phyloP scores from a whole-genome alignment of 2,329 filamentous ascomycete genomes.

The Xenoacremonium recifei region DNA sequence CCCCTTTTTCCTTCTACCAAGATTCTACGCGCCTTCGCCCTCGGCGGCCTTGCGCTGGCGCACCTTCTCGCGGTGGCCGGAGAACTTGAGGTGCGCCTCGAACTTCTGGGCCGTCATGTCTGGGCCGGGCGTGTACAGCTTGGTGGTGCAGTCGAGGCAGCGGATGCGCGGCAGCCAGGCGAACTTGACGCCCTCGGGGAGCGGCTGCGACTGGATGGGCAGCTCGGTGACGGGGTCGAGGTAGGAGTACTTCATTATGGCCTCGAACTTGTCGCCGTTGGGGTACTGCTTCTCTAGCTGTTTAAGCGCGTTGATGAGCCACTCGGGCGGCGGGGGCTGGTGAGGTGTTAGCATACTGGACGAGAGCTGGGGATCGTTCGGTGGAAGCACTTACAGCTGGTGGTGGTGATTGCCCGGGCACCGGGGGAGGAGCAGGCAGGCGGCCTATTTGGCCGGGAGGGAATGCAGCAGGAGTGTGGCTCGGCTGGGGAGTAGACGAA shows the following conservation, averaged over 20 bases:
- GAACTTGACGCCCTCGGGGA: constrained; percentile 66
- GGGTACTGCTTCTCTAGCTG: constrained; percentile 71
- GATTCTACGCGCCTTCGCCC: constrained; percentile 4
- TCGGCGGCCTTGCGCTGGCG: constrained; percentile 28
- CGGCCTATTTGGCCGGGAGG: constrained; percentile 61
- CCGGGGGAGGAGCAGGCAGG: constrained; percentile 63
- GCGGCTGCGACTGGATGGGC: constrained; percentile 56
- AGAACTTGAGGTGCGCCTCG: constrained; percentile 86
- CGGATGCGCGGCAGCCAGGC: constrained; percentile 87
- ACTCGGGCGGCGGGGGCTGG: constrained; percentile 80
- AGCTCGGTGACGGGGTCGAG: constrained; percentile 71
- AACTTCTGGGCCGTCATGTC: constrained; percentile 86
- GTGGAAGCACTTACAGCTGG: constrained; percentile 55
- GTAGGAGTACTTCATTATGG: constrained; percentile 84
- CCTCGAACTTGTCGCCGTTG: constrained; percentile 76
- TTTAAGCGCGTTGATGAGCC: constrained; percentile 75
- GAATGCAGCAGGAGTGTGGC: constrained; percentile 32
- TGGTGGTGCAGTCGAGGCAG: constrained; percentile 89
- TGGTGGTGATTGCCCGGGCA: constrained; percentile 53
- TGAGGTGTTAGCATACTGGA: constrained; percentile 6
- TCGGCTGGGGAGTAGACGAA: constrained; percentile 36
- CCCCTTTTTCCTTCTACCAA: not conserved
- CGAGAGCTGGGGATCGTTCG: not conserved
- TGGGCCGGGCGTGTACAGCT: constrained; percentile 88
- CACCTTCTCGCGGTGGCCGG: constrained; percentile 73